Evolutionary conservation across 129 eudicot genomes (phyloP).

Genomic region (Lactuca sativa): DNA sequence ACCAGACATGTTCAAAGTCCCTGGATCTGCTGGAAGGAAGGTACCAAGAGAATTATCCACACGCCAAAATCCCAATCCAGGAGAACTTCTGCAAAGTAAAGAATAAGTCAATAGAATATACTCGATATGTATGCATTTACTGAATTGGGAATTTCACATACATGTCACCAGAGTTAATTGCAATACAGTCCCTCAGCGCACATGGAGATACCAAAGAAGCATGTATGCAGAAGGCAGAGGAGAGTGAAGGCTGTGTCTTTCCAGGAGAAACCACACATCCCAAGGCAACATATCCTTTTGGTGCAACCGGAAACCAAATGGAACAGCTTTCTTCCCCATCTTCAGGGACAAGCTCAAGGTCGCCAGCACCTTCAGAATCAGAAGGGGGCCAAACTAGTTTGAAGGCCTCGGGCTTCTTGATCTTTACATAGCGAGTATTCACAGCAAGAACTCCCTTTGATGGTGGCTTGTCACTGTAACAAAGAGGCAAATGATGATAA

Average conservation of each 20-base stretch:
- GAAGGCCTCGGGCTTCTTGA: constrained; percentile 83
- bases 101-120: constrained; percentile 17
- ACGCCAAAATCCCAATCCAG: constrained; percentile 81
- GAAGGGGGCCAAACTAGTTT: constrained; percentile 71
- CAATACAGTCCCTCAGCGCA: constrained; percentile 78
- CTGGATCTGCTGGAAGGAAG: constrained; percentile 79
- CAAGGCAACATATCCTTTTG: constrained; percentile 86
- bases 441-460: constrained; percentile 95
- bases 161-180: constrained; percentile 45
- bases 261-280: constrained; percentile 98
- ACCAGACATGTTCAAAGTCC: constrained; percentile 45
- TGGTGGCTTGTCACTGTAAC: constrained; percentile 93
- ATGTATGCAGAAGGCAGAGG: constrained; percentile 78
- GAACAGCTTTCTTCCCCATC: constrained; percentile 54
- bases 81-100: constrained; percentile 37
- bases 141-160: constrained; percentile 35
- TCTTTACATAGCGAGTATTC: constrained; percentile 76
- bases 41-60: constrained; percentile 89
- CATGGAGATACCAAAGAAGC: constrained; percentile 81
- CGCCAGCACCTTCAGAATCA: constrained; percentile 33
- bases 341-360: constrained; percentile 23
- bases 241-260: constrained; percentile 59
- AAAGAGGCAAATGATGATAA: constrained; percentile 14
- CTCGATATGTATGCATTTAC: not conserved
- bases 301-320: constrained; percentile 97